These are phyloP conservation scores for Scutellaria galericulata DNA, from an alignment of 257 asterid species.

Conservation along the genomic window DNA sequence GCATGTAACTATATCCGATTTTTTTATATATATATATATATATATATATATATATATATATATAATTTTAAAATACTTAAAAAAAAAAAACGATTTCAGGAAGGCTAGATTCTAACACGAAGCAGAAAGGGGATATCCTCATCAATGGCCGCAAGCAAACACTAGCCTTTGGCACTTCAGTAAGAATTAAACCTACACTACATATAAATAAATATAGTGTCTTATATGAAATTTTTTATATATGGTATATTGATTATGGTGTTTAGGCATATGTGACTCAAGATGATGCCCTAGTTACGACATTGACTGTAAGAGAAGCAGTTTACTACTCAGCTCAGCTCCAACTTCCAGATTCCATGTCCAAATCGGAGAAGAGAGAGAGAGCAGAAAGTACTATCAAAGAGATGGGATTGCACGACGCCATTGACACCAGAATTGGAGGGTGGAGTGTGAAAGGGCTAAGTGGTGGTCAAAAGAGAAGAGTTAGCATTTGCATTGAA, in stretches of 20 bases:
- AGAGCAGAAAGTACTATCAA: constrained; percentile 50
- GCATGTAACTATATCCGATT: too few species aligned
- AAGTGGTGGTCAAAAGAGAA: constrained; percentile 62
- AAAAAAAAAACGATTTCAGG: constrained; percentile 33
- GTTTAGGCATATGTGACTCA: constrained; percentile 58
- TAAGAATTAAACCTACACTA: constrained; percentile 18
- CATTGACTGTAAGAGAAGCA: constrained; percentile 55
- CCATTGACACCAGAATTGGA: constrained; percentile 53
- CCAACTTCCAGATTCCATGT: constrained; percentile 55
- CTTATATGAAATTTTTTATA: too few species aligned
- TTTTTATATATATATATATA: too few species aligned
- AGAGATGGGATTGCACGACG: constrained; percentile 59
- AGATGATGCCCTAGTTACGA: constrained; percentile 56
- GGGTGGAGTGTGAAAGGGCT: constrained; percentile 57
- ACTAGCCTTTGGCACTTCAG: constrained; percentile 56
- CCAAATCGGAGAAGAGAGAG: constrained; percentile 41
- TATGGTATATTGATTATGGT: neutral
- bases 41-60: too few species aligned
- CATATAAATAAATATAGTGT: too few species aligned
- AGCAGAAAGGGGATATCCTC: constrained; percentile 51
- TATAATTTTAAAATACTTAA: too few species aligned
- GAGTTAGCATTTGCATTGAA: constrained; percentile 61
- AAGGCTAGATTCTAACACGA: constrained; percentile 50
- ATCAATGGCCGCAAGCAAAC: constrained; percentile 54
- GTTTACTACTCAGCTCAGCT: constrained; percentile 59